Evolutionary conservation across 2,329 filamentous ascomycete genomes (phyloP), one percentile per base, ranked within the genome.

Genomic region (Byssochlamys sp.): DNA sequence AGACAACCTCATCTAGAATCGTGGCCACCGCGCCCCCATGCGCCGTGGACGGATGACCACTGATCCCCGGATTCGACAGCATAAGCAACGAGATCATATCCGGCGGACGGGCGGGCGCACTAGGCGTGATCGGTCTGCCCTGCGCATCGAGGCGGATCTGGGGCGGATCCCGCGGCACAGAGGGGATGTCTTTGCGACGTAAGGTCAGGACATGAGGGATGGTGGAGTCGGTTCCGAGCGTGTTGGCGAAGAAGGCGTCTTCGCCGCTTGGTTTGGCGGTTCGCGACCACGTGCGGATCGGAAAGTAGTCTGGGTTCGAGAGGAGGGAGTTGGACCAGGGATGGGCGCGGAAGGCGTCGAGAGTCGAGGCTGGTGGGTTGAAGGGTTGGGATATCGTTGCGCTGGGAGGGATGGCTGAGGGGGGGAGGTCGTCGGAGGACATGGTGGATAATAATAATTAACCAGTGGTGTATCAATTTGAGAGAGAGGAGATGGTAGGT

Each of bases 1-100:
- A 75, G 73, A 77, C 76, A 26, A 72, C 68, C 63, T 78, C 76
- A 57, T 78, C 76, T 26, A 78, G 67, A 25, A 76, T 58, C 3
- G 73, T 73, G 28, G 73, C 71, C 11, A 74, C 61, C 33, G 76
- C 63, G 14, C 75, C 75, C 3, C 75, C 75, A 54, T 77, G 75
- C 24, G 69, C 71, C 1, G 70, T 71, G 3, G 60, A 58, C 1
- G 74, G 71, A 59, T 77, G 73, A 2, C 75, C 74, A 26, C 69
- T 69, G 3, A 77, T 59, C 6, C 73, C 75, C 1, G 71, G 71
- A 4, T 61, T 63, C 1, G 62, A 63, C 14, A 77, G 65, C 14
- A 66, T 61, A 54, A 73, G 60, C 39, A 77, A 64, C 63, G 69
- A 69, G 26, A 76, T 63, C 25, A 72, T 64, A 60, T 77, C 73